Conservation (phyloP, 2,329 filamentous ascomycete genomes). For the Phaeosphaeria sp. region DNA sequence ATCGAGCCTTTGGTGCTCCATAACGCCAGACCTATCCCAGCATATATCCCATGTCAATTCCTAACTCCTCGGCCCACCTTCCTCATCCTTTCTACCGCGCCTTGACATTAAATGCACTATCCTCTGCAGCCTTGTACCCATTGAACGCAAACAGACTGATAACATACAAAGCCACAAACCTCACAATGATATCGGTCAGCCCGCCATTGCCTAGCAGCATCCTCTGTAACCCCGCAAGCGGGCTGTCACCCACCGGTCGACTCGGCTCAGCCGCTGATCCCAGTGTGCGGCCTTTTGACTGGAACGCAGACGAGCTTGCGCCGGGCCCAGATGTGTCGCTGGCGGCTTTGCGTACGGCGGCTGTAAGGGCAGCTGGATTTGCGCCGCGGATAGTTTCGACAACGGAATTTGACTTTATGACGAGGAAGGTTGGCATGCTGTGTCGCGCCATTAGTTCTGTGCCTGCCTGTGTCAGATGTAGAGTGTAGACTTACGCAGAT, state of each 20-base stretch:
- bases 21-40: background rate
- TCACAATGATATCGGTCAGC: constrained; percentile 48
- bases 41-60: background rate
- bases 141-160: constrained; percentile 55
- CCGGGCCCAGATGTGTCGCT: constrained; percentile 48
- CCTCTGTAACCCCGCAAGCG: constrained; percentile 31
- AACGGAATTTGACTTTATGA: constrained; percentile 53
- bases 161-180: constrained; percentile 56
- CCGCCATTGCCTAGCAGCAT: constrained; percentile 43
- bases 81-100: constrained; percentile 16
- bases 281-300: constrained; percentile 53
- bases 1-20: background rate
- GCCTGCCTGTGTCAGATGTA: too few species aligned
- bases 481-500: constrained; percentile 47
- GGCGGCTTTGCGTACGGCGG: constrained; percentile 54
- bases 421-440: constrained; percentile 58
- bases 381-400: constrained; percentile 57
- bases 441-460: background rate
- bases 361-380: constrained; percentile 56
- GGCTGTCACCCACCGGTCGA: constrained; percentile 28
- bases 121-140: constrained; percentile 51
- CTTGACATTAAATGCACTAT: constrained; percentile 53
- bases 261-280: constrained; percentile 40
- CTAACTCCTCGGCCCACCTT: background rate
- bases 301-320: constrained; percentile 44